Evolutionary conservation across 768 basidiomycete genomes (phyloP).

Genomic region (Lactifluus hygrophoroides): DNA sequence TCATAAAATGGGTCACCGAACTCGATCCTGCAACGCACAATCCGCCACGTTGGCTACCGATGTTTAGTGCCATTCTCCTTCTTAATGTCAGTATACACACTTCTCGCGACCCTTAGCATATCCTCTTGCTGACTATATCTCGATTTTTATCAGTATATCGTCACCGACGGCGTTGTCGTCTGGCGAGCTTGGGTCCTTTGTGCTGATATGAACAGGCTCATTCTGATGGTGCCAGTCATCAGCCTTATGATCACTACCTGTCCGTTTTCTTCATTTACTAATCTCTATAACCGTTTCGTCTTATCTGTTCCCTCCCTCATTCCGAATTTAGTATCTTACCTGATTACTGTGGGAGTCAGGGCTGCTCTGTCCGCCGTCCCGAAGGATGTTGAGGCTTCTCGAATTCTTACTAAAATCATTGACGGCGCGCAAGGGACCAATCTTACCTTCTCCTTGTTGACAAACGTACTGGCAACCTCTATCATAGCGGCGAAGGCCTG

Average conservation of each 20-base stretch:
- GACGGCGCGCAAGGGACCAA: slow-evolving; percentile 1
- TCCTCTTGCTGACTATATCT: background rate
- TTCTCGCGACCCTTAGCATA: too few species aligned
- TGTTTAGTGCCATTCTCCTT: background rate
- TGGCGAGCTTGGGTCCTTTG: slow-evolving; percentile 12
- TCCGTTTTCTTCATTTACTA: background rate
- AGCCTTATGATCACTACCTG: background rate
- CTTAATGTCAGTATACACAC: slow-evolving; percentile 1
- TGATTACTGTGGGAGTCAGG: background rate
- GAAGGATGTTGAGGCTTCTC: too few species aligned
- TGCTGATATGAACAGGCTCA: background rate
- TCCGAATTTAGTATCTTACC: background rate
- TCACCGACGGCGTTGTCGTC: slow-evolving; percentile 12
- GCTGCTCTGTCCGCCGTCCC: background rate
- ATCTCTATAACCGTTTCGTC: background rate
- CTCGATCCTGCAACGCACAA: background rate
- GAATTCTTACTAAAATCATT: background rate
- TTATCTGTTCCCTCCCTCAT: background rate
- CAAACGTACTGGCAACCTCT: background rate
- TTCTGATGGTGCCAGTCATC: background rate
- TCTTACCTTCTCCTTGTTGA: background rate
- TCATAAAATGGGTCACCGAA: background rate
- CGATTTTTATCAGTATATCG: background rate
- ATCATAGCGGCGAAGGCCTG: background rate
- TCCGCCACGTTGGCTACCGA: background rate